Percentiles rank a stretch among this genome's conserved stretches.
These are phyloP conservation scores for Grigorovia yakushimaensis DNA, from an alignment of 805 yeast species.

Conservation along the genomic window DNA sequence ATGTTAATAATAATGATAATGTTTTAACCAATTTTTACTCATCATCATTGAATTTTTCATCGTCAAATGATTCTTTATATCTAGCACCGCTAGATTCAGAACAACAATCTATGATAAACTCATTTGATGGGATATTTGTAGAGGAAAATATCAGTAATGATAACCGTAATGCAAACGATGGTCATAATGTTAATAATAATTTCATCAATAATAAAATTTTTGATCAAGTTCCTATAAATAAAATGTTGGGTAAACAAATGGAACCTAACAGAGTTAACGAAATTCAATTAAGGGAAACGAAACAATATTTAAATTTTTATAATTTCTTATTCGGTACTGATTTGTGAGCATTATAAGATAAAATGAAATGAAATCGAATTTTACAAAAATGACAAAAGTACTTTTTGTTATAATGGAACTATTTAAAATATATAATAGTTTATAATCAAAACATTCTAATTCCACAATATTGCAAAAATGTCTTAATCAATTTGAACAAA, in stretches of 20 bases:
- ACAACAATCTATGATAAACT: slow-evolving; percentile 4
- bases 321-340: slow-evolving; percentile 13
- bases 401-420: too few species aligned
- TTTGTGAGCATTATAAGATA: slow-evolving; percentile 2
- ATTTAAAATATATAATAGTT: too few species aligned
- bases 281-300: slow-evolving; percentile 20
- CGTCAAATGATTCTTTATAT: not conserved
- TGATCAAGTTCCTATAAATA: not conserved
- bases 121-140: not conserved
- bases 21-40: not conserved
- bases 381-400: too few species aligned
- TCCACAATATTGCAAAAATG: too few species aligned
- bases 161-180: not conserved
- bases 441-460: too few species aligned
- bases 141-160: not conserved
- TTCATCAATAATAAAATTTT: not conserved
- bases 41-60: slow-evolving; percentile 1
- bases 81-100: slow-evolving; percentile 5
- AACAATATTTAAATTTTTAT: slow-evolving; percentile 26
- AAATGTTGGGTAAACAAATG: not conserved
- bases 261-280: slow-evolving; percentile 11
- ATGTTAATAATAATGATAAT: not conserved
- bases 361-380: too few species aligned
- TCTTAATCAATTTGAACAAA: too few species aligned
- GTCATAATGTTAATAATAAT: not conserved